These are phyloP conservation scores for Porcisia deanei DNA, from an alignment of 208 protist genomes.

Conservation along the genomic window DNA sequence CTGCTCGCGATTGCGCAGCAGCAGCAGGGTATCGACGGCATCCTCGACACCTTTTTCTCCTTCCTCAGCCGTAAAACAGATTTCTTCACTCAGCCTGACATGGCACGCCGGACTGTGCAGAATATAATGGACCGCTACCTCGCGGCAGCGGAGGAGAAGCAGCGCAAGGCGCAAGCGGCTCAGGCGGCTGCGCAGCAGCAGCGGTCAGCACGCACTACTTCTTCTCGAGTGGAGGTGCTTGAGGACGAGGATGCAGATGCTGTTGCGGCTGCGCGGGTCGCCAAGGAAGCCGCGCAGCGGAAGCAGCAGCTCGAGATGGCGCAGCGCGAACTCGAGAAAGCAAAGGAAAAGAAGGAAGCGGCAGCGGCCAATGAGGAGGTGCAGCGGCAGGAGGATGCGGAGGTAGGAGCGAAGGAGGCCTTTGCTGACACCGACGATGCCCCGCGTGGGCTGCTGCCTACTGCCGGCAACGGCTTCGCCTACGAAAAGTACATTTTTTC, in stretches of 20 bases:
- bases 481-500: slow-evolving; percentile 90
- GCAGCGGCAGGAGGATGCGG: slow-evolving; percentile 36
- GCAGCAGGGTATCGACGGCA: slow-evolving; percentile 87
- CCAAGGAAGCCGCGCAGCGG: slow-evolving; percentile 55
- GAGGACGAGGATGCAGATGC: slow-evolving; percentile 67
- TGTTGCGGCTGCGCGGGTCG: slow-evolving; percentile 43
- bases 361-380: slow-evolving; percentile 38
- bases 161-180: slow-evolving; percentile 31
- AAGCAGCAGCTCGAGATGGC: slow-evolving; percentile 60
- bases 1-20: slow-evolving; percentile 93
- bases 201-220: slow-evolving; percentile 18
- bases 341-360: slow-evolving; percentile 36
- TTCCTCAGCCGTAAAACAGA: slow-evolving; percentile 93
- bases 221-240: slow-evolving; percentile 77
- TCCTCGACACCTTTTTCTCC: slow-evolving; percentile 92
- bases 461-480: slow-evolving; percentile 83
- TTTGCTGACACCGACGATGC: slow-evolving; percentile 54
- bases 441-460: slow-evolving; percentile 84
- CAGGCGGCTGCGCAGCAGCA: slow-evolving; percentile 17
- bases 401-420: slow-evolving; percentile 22
- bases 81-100: slow-evolving; percentile 89
- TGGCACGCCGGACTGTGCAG: slow-evolving; percentile 57
- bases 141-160: slow-evolving; percentile 53
- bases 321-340: slow-evolving; percentile 45
- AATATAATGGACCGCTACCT: slow-evolving; percentile 63